These are phyloP conservation scores for Capronia coronata DNA, from an alignment of 2,329 filamentous ascomycete genomes.

Conservation along the genomic window DNA sequence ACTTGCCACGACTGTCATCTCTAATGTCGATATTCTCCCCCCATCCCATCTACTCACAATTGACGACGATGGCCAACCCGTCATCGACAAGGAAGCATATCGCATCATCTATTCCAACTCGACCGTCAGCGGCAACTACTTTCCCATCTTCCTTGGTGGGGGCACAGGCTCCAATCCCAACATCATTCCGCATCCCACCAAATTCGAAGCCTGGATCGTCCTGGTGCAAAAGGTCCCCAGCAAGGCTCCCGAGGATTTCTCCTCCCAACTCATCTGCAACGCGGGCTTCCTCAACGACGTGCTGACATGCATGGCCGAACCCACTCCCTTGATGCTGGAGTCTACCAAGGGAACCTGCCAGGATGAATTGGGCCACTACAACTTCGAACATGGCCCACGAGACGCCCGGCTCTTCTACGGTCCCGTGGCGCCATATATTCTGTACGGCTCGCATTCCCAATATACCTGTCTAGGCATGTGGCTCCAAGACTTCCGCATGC, in stretches of 20 bases:
- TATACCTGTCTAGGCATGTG: constrained; percentile 54
- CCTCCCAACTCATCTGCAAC: constrained; percentile 40
- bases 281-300: constrained; percentile 30
- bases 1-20: background rate
- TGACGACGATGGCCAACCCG: constrained; percentile 2
- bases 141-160: constrained; percentile 43
- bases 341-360: constrained; percentile 40
- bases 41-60: background rate
- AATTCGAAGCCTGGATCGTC: constrained; percentile 45
- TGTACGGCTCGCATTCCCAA: constrained; percentile 52
- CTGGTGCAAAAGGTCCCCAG: constrained; percentile 48
- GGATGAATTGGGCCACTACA: constrained; percentile 36
- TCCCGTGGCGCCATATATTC: constrained; percentile 44
- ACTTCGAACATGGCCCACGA: constrained; percentile 44
- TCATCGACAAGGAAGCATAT: constrained; percentile 10
- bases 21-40: background rate
- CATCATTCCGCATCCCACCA: constrained; percentile 50
- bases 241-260: constrained; percentile 37
- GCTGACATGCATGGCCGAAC: constrained; percentile 1
- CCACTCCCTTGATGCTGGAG: constrained; percentile 30
- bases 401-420: constrained; percentile 55
- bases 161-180: constrained; percentile 47
- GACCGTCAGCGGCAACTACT: constrained; percentile 43
- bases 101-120: constrained; percentile 42
- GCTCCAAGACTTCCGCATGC: constrained; percentile 48